A percentile compares a stretch with the other conserved stretches of the same genome.
Conservation (phyloP, 768 basidiomycete species). For the Crepidotus variabilis region DNA sequence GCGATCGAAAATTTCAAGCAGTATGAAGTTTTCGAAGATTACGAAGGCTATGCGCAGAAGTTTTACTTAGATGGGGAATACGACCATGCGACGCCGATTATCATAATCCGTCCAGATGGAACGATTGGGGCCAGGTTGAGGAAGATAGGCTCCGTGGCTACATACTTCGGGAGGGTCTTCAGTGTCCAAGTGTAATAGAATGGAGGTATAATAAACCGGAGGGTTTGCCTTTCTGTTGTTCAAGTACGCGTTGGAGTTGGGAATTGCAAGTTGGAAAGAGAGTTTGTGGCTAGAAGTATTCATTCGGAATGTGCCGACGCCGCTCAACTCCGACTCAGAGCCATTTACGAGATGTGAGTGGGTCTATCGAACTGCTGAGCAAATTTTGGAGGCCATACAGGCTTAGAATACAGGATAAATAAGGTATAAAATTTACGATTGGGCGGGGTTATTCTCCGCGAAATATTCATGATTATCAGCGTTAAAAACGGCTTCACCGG, state of each 20-base stretch:
- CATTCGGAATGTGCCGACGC: too few species aligned
- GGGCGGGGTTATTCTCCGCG: conserved; percentile 42
- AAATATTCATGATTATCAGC: conserved; percentile 51
- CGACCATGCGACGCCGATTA: conserved; percentile 44
- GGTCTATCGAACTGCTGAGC: too few species aligned
- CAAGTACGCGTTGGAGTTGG: too few species aligned
- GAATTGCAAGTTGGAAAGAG: too few species aligned
- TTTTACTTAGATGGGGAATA: conserved; percentile 43
- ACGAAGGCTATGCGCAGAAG: conserved; percentile 21
- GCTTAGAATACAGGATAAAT: too few species aligned
- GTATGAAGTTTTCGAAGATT: conserved; percentile 21
- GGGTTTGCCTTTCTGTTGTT: not conserved
- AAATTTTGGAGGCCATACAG: too few species aligned
- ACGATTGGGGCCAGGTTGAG: conserved; percentile 19
- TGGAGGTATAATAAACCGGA: not conserved
- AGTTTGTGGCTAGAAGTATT: too few species aligned
- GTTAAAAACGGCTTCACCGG: conserved; percentile 34
- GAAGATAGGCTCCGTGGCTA: not conserved
- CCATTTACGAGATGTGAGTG: too few species aligned
- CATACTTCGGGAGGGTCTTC: conserved; percentile 3
- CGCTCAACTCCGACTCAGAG: too few species aligned
- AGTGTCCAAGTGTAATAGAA: not conserved
- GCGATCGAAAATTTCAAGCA: not conserved
- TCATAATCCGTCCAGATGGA: conserved; percentile 27
- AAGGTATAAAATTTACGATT: not conserved